Evolutionary conservation across 2,329 filamentous ascomycete species (phyloP).

Genomic region (Emergomyces orientalis): DNA sequence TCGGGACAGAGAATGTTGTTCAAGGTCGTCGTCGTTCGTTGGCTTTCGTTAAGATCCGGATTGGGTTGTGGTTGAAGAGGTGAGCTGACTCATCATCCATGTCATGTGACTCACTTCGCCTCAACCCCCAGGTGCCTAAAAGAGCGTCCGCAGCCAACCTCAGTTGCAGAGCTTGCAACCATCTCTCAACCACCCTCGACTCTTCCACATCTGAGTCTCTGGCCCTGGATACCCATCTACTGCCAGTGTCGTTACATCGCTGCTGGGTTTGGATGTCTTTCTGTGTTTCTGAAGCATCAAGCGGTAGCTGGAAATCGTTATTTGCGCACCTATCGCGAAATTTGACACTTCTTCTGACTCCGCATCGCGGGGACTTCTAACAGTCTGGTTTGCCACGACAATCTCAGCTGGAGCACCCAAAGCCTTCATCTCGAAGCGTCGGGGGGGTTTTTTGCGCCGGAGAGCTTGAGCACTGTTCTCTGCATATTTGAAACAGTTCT

Average conservation of each 20-base stretch:
- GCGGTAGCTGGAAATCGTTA: not conserved
- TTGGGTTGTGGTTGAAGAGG: not conserved
- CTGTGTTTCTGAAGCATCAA: constrained; percentile 17
- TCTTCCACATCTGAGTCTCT: constrained; percentile 15
- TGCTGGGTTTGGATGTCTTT: constrained; percentile 22
- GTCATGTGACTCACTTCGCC: not conserved
- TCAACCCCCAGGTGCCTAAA: constrained; percentile 7
- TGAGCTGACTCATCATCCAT: not conserved
- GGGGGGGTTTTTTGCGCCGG: constrained; percentile 16
- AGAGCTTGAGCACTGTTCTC: constrained; percentile 9
- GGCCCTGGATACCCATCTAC: constrained; percentile 19
- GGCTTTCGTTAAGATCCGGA: constrained; percentile 7
- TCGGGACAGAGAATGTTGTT: not conserved
- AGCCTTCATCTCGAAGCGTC: constrained; percentile 19
- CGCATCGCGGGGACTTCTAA: constrained; percentile 31
- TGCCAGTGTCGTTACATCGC: constrained; percentile 16
- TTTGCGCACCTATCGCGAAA: constrained; percentile 27
- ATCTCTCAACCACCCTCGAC: constrained; percentile 14
- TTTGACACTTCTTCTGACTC: constrained; percentile 1
- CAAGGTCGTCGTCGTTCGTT: not conserved
- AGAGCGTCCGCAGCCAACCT: constrained; percentile 14
- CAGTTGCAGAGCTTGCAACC: constrained; percentile 15
- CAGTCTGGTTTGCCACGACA: constrained; percentile 33
- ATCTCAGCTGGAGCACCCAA: constrained; percentile 18
- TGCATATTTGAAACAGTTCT: not conserved